Evolutionary conservation across 306 rosid genomes (phyloP).

Genomic region (Begonia peltatifolia): DNA sequence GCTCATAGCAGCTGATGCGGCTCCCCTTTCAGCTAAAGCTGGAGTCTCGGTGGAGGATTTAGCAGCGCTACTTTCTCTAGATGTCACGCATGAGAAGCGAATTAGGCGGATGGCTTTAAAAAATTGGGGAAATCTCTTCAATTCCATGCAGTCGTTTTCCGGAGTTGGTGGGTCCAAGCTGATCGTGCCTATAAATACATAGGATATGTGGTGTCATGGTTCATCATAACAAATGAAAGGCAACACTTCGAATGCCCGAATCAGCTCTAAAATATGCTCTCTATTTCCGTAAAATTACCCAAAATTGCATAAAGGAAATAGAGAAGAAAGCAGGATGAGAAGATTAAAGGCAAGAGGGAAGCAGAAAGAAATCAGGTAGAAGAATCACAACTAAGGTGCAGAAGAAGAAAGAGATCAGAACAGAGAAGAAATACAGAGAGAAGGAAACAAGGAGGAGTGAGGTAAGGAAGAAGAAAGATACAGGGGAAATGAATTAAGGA

Average conservation of each 20-base stretch:
- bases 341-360: too few relatives aligned
- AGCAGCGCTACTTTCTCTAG: slow-evolving; percentile 74
- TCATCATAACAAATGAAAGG: too few relatives aligned
- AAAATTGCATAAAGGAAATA: too few relatives aligned
- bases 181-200: slow-evolving; percentile 85
- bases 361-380: too few relatives aligned
- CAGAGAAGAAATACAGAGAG: slow-evolving; percentile 55
- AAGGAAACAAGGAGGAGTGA: slow-evolving; percentile 24
- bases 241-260: too few relatives aligned
- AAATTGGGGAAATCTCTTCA: slow-evolving; percentile 80
- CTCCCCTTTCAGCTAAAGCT: slow-evolving; percentile 61
- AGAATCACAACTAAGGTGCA: too few relatives aligned
- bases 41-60: slow-evolving; percentile 85
- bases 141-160: slow-evolving; percentile 87
- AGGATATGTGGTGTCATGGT: slow-evolving; percentile 67
- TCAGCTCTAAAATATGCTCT: too few relatives aligned
- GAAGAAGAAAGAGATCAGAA: too few relatives aligned
- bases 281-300: too few relatives aligned
- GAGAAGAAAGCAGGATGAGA: too few relatives aligned
- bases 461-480: too few relatives aligned
- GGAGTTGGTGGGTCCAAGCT: slow-evolving; percentile 75
- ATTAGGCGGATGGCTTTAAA: slow-evolving; percentile 68
- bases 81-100: slow-evolving; percentile 49
- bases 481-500: too few relatives aligned
- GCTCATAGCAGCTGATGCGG: slow-evolving; percentile 51